phyloP scores from a whole-genome alignment of 208 protist genomes.

The Crithidia thermophila region DNA sequence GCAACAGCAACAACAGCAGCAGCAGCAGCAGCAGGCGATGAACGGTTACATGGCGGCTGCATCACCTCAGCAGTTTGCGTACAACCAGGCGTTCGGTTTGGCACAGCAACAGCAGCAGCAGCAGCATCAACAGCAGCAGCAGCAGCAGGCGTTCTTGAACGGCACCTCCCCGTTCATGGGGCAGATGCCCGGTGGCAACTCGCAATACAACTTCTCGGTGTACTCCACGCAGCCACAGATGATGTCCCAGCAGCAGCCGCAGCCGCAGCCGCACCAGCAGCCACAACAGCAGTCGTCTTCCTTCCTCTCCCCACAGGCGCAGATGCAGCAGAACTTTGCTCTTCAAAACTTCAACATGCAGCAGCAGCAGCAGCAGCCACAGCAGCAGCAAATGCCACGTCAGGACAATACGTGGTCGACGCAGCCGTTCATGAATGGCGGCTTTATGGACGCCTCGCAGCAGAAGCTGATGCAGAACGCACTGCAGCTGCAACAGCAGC shows the following conservation, averaged over 20 bases:
- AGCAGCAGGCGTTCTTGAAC: constrained; percentile 17
- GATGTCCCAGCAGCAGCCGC: constrained; percentile 10
- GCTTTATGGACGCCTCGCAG: constrained; percentile 12
- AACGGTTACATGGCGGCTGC: constrained; percentile 25
- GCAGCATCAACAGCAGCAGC: background rate
- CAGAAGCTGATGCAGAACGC: background rate
- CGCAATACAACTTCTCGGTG: constrained; percentile 19
- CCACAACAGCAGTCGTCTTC: constrained; percentile 12
- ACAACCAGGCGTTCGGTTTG: background rate
- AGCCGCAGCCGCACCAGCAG: constrained; percentile 5
- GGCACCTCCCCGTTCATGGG: constrained; percentile 8
- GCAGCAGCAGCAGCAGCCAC: constrained; percentile 19
- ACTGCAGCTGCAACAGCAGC: constrained; percentile 8
- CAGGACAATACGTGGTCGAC: constrained; percentile 21
- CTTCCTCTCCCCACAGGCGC: no score
- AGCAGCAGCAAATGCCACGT: constrained; percentile 5
- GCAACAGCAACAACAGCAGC: constrained; percentile 28
- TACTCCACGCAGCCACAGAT: constrained; percentile 27
- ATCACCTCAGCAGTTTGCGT: background rate
- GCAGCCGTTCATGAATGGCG: constrained; percentile 28
- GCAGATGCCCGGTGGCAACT: constrained; percentile 5
- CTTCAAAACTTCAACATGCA: constrained; percentile 18
- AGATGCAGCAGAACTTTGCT: background rate
- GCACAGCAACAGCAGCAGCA: constrained; percentile 4
- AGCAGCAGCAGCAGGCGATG: constrained; percentile 5